Evolutionary conservation across 1,284 basidiomycete genomes (phyloP), one percentile per base, ranked within the genome.

Genomic region (Ganoderma resinaceum): DNA sequence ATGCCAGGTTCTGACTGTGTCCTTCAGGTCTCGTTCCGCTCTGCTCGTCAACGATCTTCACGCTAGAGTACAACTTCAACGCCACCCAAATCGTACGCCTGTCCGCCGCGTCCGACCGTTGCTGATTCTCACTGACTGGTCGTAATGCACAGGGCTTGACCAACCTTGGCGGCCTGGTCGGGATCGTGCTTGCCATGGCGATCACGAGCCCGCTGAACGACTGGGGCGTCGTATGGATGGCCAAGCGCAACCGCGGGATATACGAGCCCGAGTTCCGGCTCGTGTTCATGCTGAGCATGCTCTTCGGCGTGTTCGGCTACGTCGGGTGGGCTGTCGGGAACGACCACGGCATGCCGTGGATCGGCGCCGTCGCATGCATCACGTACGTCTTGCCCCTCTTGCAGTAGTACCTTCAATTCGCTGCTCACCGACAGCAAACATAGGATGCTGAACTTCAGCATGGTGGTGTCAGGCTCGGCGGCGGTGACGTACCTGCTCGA

Each of bases 221-320:
- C 72, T 82, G 78, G 76, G 79, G 81, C 37, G 80, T 80, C 4
- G 80, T 83, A 18, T 82, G 80, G 80, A 74, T 85, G 43, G 78
- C 83, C 2, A 82, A 76, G 66, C 78, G 80, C 5, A 84, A 84
- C 67, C 79, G 80, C 43, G 84, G 84, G 0, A 75, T 85, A 4
- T 85, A 84, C 72, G 84, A 85, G 71, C 84, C 84, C 1, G 84
- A 85, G 73, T 84, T 82, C 72, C 78, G 84, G 23, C 80, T 85
- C 6, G 69, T 82, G 31, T 83, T 85, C 71, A 78, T 83, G 69
- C 62, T 79, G 7, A 76, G 79, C 9, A 84, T 84, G 83, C 75
- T 84, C 18, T 78, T 83, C 66, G 81, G 82, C 18, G 76, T 84
- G 0, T 83, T 83, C 66, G 84, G 83, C 26, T 85, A 83, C 70